Percentiles rank a stretch among this genome's conserved stretches.
phyloP scores from a whole-genome alignment of 306 rosid species.

The Inga laurina region DNA sequence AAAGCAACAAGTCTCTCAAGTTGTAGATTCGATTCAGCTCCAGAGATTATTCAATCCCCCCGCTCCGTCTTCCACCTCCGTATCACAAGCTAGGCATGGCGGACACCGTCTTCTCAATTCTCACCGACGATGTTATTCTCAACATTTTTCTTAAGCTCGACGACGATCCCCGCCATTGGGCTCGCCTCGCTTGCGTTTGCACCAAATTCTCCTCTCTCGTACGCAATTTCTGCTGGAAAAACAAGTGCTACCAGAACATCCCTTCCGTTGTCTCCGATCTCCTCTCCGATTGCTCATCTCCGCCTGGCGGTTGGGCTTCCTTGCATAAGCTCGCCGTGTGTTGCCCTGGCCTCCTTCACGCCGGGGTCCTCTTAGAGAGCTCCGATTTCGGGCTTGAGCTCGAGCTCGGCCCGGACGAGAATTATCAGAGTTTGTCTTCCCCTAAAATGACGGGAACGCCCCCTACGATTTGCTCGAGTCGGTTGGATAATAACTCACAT shows the following conservation, averaged over 20 bases:
- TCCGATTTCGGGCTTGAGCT: conserved; percentile 84
- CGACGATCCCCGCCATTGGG: conserved; percentile 88
- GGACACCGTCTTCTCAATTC: conserved; percentile 43
- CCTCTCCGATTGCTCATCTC: conserved; percentile 27
- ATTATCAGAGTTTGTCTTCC: conserved; percentile 13
- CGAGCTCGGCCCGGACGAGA: conserved; percentile 64
- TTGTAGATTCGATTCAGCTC: neutral
- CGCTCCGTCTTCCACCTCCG: neutral
- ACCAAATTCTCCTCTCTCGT: conserved; percentile 64
- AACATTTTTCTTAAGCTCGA: conserved; percentile 67
- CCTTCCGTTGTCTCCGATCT: conserved; percentile 68
- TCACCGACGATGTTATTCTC: conserved; percentile 70
- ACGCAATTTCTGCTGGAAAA: conserved; percentile 64
- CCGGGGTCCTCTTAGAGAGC: conserved; percentile 76
- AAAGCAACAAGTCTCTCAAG: neutral
- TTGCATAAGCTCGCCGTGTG: conserved; percentile 80
- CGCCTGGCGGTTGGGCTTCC: conserved; percentile 59
- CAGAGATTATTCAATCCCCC: neutral
- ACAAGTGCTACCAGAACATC: conserved; percentile 45
- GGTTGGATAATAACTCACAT: conserved; percentile 1
- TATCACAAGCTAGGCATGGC: conserved; percentile 19
- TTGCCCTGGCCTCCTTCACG: conserved; percentile 82
- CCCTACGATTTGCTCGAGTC: conserved; percentile 18
- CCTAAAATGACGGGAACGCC: neutral
- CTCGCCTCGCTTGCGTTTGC: conserved; percentile 77